These are phyloP conservation scores for Entomortierella beljakovae DNA, from an alignment of 192 early-diverging fungal genomes.

Conservation along the genomic window DNA sequence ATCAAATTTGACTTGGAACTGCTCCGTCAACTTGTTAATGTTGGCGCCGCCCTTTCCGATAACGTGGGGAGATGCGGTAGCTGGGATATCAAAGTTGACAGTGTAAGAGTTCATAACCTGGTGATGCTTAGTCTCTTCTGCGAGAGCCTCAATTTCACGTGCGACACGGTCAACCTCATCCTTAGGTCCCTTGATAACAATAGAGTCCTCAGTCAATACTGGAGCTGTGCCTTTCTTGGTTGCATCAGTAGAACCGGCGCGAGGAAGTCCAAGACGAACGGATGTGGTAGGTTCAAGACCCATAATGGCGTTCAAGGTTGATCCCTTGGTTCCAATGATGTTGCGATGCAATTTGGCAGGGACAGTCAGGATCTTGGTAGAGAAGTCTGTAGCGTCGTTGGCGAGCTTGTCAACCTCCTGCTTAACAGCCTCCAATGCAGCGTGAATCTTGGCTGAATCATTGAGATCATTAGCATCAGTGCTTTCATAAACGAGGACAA, in stretches of 20 bases:
- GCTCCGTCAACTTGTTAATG: conserved; percentile 82
- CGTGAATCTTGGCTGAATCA: conserved; percentile 58
- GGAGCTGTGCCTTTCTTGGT: conserved; percentile 56
- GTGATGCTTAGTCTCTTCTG: conserved; percentile 74
- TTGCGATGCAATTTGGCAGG: conserved; percentile 81
- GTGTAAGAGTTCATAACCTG: conserved; percentile 76
- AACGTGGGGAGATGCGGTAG: conserved; percentile 73
- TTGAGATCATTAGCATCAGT: conserved; percentile 53
- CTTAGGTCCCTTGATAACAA: conserved; percentile 85
- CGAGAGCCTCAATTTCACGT: conserved; percentile 72
- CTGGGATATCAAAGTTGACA: conserved; percentile 79
- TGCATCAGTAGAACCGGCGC: conserved; percentile 56
- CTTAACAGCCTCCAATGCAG: conserved; percentile 65
- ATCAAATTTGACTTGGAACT: conserved; percentile 80
- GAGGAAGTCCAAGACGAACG: conserved; percentile 75
- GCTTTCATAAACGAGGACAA: conserved; percentile 84
- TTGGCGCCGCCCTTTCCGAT: conserved; percentile 93
- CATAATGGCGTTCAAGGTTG: conserved; percentile 80
- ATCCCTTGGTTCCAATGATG: conserved; percentile 82
- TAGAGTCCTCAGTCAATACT: conserved; percentile 69
- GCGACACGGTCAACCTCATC: conserved; percentile 81
- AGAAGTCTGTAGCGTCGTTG: conserved; percentile 72
- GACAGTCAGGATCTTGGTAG: conserved; percentile 67
- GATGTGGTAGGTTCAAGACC: conserved; percentile 71
- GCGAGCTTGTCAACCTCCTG: conserved; percentile 78